Conservation (phyloP, 371 early-diverging fungal species). For the Gilbertella persicaria region DNA sequence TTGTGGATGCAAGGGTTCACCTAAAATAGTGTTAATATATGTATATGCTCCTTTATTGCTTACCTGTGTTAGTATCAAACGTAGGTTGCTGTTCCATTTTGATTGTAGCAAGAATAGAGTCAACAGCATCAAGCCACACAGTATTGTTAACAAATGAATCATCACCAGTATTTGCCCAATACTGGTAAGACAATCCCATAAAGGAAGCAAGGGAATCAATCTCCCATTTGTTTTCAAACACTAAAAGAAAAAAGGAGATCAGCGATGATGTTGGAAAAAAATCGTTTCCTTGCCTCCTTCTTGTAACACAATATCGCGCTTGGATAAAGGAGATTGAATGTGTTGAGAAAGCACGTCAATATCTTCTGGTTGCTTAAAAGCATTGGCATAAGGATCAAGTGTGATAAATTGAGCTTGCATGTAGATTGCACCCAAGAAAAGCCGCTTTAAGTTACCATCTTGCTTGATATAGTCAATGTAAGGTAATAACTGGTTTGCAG, state of each 20-base stretch:
- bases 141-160: slow-evolving; percentile 30
- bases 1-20: slow-evolving; percentile 18
- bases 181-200: slow-evolving; percentile 45
- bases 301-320: background rate
- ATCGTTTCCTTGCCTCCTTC: slow-evolving; percentile 17
- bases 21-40: slow-evolving; percentile 12
- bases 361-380: slow-evolving; percentile 40
- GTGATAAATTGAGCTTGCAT: slow-evolving; percentile 59
- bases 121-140: slow-evolving; percentile 45
- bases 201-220: slow-evolving; percentile 60
- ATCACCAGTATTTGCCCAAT: slow-evolving; percentile 47
- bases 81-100: slow-evolving; percentile 43
- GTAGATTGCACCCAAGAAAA: slow-evolving; percentile 54
- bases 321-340: background rate
- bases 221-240: slow-evolving; percentile 55
- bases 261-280: background rate
- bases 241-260: slow-evolving; percentile 6
- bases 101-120: slow-evolving; percentile 29
- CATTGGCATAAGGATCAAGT: slow-evolving; percentile 53
- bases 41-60: background rate
- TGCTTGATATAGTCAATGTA: slow-evolving; percentile 50
- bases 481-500: slow-evolving; percentile 64
- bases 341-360: slow-evolving; percentile 7
- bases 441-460: slow-evolving; percentile 38
- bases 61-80: slow-evolving; percentile 36